Percentiles rank a stretch among this genome's conserved stretches.
These are phyloP conservation scores for Gossypium schwendimanii DNA, from an alignment of 441 rosid species.

Conservation along the genomic window DNA sequence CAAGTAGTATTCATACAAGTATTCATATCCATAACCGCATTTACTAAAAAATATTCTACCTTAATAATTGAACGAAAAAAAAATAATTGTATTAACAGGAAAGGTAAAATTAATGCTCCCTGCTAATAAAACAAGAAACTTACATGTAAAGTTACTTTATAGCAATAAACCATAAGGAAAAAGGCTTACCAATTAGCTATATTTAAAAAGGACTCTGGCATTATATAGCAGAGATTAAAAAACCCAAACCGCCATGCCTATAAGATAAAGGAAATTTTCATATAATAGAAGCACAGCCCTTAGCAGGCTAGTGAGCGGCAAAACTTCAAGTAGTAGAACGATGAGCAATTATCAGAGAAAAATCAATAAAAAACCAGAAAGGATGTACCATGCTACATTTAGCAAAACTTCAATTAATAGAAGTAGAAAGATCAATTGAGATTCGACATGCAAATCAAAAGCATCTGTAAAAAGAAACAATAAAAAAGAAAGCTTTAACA, in stretches of 20 bases:
- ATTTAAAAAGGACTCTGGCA: background rate
- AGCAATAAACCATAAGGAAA: background rate
- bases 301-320: background rate
- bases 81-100: background rate
- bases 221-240: background rate
- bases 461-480: background rate
- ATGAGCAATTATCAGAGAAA: background rate
- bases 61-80: background rate
- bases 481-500: background rate
- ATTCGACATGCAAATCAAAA: conserved; percentile 9
- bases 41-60: background rate
- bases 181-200: background rate
- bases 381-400: background rate
- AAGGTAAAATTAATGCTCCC: background rate
- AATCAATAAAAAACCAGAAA: background rate
- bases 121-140: background rate
- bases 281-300: background rate
- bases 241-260: background rate
- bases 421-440: background rate
- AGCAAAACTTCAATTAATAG: background rate
- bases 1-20: background rate
- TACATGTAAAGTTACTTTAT: background rate
- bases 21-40: background rate
- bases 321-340: background rate
- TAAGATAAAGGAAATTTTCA: background rate